Percentiles rank a stretch among this genome's conserved stretches.
These are phyloP conservation scores for Phyllachora maydis DNA, from an alignment of 2,329 filamentous ascomycete species.

Conservation along the genomic window DNA sequence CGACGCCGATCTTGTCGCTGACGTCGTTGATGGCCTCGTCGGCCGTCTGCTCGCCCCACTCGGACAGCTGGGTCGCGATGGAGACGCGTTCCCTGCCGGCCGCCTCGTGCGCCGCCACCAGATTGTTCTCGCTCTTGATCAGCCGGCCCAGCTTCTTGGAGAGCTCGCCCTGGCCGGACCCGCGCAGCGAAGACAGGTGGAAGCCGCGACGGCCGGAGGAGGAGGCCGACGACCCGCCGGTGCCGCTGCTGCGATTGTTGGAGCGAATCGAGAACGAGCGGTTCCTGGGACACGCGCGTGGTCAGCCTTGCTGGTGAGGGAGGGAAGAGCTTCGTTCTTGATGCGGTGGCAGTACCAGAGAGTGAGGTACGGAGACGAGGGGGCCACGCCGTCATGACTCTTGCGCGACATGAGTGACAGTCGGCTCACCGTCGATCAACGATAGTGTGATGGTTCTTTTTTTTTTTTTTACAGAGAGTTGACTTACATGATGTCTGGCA, in stretches of 20 bases:
- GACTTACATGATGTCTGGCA: too few species aligned
- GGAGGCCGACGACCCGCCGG: constrained; percentile 10
- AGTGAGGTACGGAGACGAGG: constrained; percentile 5
- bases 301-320: too few species aligned
- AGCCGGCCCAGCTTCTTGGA: constrained; percentile 76
- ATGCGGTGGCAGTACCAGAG: too few species aligned
- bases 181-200: constrained; percentile 70
- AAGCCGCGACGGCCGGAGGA: constrained; percentile 43
- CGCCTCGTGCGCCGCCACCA: constrained; percentile 65
- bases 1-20: constrained; percentile 85
- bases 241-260: constrained; percentile 35
- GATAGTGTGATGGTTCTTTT: too few species aligned
- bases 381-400: constrained; percentile 5
- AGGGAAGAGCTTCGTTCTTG: too few species aligned
- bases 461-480: too few species aligned
- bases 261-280: constrained; percentile 57
- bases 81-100: constrained; percentile 68
- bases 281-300: constrained; percentile 45
- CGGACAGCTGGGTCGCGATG: constrained; percentile 78
- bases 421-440: too few species aligned
- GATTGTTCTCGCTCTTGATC: constrained; percentile 87
- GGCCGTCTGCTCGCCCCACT: constrained; percentile 85
- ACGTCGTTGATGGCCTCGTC: constrained; percentile 80
- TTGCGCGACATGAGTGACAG: constrained; percentile 7
- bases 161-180: constrained; percentile 68